A percentile compares a stretch with the other conserved stretches of the same genome.
These are phyloP conservation scores for Eleusine indica DNA, from an alignment of 176 grass and related monocot species.

Conservation along the genomic window DNA sequence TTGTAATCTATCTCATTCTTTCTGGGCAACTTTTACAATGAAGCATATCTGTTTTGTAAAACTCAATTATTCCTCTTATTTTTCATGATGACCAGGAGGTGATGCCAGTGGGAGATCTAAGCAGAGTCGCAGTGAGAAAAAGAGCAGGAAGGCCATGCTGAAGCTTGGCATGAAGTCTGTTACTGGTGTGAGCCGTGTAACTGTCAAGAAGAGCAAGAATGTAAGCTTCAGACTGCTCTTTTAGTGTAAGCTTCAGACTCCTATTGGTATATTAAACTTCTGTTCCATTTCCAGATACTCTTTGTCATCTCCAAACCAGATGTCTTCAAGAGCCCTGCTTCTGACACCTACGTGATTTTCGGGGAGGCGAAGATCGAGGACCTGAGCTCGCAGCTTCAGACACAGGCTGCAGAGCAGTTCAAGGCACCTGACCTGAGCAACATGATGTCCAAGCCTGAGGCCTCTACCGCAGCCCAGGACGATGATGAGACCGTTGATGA, in stretches of 20 bases:
- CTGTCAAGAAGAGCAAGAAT: slow-evolving; percentile 83
- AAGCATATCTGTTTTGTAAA: neutral
- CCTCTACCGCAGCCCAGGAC: slow-evolving; percentile 39
- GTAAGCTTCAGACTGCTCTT: slow-evolving; percentile 27
- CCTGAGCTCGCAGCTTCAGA: slow-evolving; percentile 62
- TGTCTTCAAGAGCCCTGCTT: slow-evolving; percentile 74
- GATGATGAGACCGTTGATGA: slow-evolving; percentile 57
- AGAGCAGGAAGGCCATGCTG: slow-evolving; percentile 81
- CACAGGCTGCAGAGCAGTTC: slow-evolving; percentile 67
- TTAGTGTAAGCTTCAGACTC: neutral
- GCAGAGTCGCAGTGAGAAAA: slow-evolving; percentile 82
- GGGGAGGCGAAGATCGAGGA: slow-evolving; percentile 76
- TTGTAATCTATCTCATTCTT: neutral
- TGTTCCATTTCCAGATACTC: slow-evolving; percentile 42
- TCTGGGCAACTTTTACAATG: too few species aligned
- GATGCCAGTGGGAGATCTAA: slow-evolving; percentile 73
- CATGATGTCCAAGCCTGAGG: slow-evolving; percentile 53
- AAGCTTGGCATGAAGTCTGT: slow-evolving; percentile 84
- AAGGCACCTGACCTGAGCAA: slow-evolving; percentile 58
- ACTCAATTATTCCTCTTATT: neutral
- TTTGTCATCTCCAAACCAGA: slow-evolving; percentile 79
- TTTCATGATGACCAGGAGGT: slow-evolving; percentile 43
- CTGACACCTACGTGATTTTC: slow-evolving; percentile 78
- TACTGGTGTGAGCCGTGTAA: slow-evolving; percentile 79
- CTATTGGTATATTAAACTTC: neutral